Base-by-base conservation (phyloP, 1,139 yeast genomes). In the Geotrichum aggregatum region DNA sequence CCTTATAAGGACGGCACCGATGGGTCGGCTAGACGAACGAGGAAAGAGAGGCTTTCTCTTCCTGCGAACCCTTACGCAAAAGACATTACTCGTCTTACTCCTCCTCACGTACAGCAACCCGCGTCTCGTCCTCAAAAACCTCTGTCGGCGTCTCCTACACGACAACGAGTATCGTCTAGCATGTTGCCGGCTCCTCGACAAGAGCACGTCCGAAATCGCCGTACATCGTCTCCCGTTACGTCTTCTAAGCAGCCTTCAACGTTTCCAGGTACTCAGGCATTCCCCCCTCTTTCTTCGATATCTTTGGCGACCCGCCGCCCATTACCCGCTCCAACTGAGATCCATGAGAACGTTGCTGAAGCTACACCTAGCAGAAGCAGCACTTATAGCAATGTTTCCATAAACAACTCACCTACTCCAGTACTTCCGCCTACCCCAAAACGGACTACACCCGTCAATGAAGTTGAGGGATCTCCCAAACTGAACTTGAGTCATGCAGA, bases 41-140 rank as follows among this genome's bases (percentile, higher is more conserved):
- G 48, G 31, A 30, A 44, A 21, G 38, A 14, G 21, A 36, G 48
- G 16, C 43, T 16, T 16, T 49, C 52, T 36, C 52, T 43, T 8
- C 52, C 48, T 38, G 42, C 48, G 7, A 46, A 42, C 1, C 36
- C 47, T 4, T 48, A 48, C 11, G 2, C 35, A 1, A 44, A 39
- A 6, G 35, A 16, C 22, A 41, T 19, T 1, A 44, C 47, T 18
- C 40, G 47, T 4, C 16, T 44, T 18, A 30, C 47, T 3, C 47
- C 47, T 22, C 35, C 47, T n/a, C 31, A 44, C 10, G 14, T 21
- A 21, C 47, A 43, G 26, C 36, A 35, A 19, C 36, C 14, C 18
- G 6, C 13, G 11, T 14, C 5, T 16, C 11, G 19, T 5, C 2
- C 21, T 4, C 28, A 21, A 21, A 16, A 30, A 13, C 33, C 45